Base-by-base conservation (phyloP, 148 eudicot genomes). In the Rhododendron ovatum region DNA sequence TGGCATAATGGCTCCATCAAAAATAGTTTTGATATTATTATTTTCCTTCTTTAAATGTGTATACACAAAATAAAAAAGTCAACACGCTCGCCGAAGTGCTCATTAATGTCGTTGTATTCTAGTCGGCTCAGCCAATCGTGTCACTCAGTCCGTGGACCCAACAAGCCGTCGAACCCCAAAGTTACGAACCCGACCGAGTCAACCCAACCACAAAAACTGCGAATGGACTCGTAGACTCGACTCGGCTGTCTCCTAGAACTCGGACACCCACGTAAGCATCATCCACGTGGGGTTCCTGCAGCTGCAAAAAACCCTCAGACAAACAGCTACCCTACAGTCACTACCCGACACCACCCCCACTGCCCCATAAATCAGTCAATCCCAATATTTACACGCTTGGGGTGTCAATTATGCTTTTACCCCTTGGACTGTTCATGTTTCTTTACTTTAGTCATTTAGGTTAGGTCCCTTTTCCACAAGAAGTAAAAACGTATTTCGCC, bases 231-330 rank as follows among this genome's bases (percentile, higher is more conserved):
- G 11, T 43, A 4, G 24, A 7, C 47, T 24, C 30, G 51, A 69
- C 86, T 84, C 86, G 78, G 8, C 65, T 84, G 86, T 84, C 86
- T 76, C 86, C 86, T 41, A 39, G 35, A 24, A 76, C 86, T 84
- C 81, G 37, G 51, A 84, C 86, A 84, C 53, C 86, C 35, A 84
- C 81, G 81, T 84, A 35, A 33, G 86, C 67, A 75, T 10, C 86
- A 63, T 75, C 86, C 86, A 84, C 86, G 81, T 75, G 86, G 81
- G 81, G 71, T 0, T 10, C 48, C 86, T 84, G 86, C 80, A 30
- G 22, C 86, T 84, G 86, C 80, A 30, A 35, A 55, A 1, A 8
- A 1, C 51, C 33, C 6, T 26, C 50, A 6, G 8, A 22, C 69
- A 7, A 18, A 55, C 67, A 57, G 82, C 71, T 53, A 81, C 83